Conservation (phyloP, 495 filamentous ascomycete genomes). For the Neurospora cerealis region DNA sequence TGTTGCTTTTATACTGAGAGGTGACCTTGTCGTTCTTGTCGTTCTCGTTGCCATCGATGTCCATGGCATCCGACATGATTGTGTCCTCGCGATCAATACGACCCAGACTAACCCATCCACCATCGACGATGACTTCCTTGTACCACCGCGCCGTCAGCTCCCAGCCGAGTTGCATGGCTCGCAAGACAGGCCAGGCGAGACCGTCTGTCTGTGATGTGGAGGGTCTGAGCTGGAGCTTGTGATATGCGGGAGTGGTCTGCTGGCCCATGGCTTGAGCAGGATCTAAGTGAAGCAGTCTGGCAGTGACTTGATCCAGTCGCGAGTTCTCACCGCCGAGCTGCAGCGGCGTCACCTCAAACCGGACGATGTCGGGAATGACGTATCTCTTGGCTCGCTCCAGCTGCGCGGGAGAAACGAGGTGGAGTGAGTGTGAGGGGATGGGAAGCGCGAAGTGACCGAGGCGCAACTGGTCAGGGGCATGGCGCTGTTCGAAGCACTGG, state of each 20-base stretch:
- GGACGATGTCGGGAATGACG: not conserved
- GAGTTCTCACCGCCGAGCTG: not conserved
- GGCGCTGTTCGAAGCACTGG: not conserved
- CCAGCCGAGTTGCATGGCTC: not conserved
- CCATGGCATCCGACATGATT: not conserved
- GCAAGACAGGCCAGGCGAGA: not conserved
- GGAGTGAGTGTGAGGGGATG: not conserved
- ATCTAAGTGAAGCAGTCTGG: not conserved
- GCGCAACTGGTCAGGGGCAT: not conserved
- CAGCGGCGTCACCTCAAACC: not conserved
- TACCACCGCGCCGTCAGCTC: not conserved
- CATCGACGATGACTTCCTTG: not conserved
- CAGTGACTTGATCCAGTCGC: not conserved
- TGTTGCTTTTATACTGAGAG: not conserved
- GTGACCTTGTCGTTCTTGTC: not conserved
- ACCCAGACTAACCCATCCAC: not conserved
- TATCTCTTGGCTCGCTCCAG: not conserved
- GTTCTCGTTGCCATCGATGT: not conserved
- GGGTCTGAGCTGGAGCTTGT: not conserved
- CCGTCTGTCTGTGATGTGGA: not conserved
- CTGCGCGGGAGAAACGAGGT: not conserved
- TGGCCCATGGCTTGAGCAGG: not conserved
- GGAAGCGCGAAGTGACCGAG: not conserved
- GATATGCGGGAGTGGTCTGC: not conserved
- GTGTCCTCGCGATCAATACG: not conserved